Base-by-base conservation (phyloP, 176 grass and related monocot genomes). In the Avena atlantica region DNA sequence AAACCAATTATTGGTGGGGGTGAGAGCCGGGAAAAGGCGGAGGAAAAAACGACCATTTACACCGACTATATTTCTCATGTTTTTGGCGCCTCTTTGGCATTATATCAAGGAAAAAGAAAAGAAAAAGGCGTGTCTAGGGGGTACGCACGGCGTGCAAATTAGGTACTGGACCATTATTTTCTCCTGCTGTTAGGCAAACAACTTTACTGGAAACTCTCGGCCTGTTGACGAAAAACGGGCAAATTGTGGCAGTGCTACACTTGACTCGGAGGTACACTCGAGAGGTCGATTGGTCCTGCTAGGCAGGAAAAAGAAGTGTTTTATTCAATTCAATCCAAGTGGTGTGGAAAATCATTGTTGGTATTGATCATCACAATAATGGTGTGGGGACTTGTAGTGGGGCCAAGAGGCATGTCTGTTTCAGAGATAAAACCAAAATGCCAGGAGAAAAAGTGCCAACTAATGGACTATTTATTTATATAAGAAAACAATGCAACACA, bases 1-100 rank as follows among this genome's bases (percentile, higher is more conserved):
- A 52, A 57, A 71, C 50, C 82, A 91, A 91, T 91, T 82, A 91
- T 91, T 91, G 86, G 83, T 81, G 57, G n/a, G 74, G 9, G 62
- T 1, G 5, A 20, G 40, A 34, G 11, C 62, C 37, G 53, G 19
- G 24, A 72, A 69, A 70, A 65, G 82, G 31, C 78, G 83, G 52
- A 57, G 70, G 8, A 23, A 66, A 88, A 78, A 82, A 17, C 31
- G 82, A 68, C 82, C 61, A 64, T 64, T 48, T 81, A 31, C 78
- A 72, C 57, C 85, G 82, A 85, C 86, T 56, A 34, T 34, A 53
- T 70, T 82, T 56, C 27, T 34, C 59, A 45, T 77, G 10, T 78
- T 81, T 77, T 24, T 19, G 40, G 40, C 4, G 3, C 9, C 24
- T 69, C 40, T 65, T 67, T 44, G 2, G 31, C 71, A 76, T 40